Percentiles rank a stretch among this genome's conserved stretches.
Conservation (phyloP, 129 eudicot species). For the Rutidosis leptorrhynchoides region DNA sequence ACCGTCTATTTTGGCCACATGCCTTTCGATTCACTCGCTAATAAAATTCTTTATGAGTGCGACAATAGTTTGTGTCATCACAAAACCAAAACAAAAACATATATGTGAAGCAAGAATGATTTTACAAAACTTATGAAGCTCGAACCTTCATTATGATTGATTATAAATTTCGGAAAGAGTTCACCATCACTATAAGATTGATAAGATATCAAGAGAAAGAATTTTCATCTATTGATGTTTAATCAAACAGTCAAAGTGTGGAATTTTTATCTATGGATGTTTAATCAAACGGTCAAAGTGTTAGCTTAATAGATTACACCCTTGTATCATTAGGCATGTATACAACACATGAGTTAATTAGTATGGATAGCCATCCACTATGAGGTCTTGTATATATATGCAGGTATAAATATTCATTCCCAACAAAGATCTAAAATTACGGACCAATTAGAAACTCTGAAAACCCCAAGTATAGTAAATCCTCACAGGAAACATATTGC, state of each 20-base stretch:
- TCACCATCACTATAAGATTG: not conserved
- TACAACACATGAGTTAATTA: not conserved
- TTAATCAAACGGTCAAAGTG: not conserved
- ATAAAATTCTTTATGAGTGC: not conserved
- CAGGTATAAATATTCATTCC: not conserved
- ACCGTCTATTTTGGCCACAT: not conserved
- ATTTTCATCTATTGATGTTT: too few species aligned
- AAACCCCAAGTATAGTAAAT: not conserved
- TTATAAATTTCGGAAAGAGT: not conserved
- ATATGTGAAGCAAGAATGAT: not conserved
- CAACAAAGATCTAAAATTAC: not conserved
- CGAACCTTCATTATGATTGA: not conserved
- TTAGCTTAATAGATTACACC: not conserved
- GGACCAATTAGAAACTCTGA: not conserved
- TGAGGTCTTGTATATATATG: slow-evolving; percentile 1
- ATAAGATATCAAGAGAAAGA: not conserved
- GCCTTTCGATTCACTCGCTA: not conserved
- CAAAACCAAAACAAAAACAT: not conserved
- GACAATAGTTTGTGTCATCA: not conserved
- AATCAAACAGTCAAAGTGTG: too few species aligned
- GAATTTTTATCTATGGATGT: too few species aligned
- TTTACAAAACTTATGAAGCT: not conserved
- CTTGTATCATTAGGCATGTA: not conserved
- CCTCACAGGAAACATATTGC: not conserved
- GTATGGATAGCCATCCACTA: not conserved